Base-by-base conservation (phyloP, 768 basidiomycete species). In the Lactifluus pinguis region DNA sequence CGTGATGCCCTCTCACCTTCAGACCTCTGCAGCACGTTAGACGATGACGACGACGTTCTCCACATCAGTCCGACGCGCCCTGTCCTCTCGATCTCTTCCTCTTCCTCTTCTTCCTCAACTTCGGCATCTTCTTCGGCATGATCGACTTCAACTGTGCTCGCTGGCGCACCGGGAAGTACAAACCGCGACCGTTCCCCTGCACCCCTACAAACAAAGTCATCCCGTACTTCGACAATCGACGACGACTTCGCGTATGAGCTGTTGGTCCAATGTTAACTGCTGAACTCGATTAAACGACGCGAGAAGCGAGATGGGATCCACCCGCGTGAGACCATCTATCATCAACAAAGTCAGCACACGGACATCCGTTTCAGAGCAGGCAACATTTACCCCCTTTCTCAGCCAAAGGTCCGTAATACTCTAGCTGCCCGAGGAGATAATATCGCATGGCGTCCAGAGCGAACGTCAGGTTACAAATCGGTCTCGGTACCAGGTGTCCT, bases 321-420 rank as follows among this genome's bases (percentile, higher is more conserved):
- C 10, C 94, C 94, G 59, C 80, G 76, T 4, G 81, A 77, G 71
- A 95, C 92, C 94, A 98, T 95, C 93, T 95, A 67, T 21, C 21
- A 8, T 41, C 49, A 65, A 21, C 50, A 1, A 25, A 44, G 39
- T 65, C 41, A 65, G 47, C 34, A 64, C 19, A 13, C 36, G n/a
- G 2, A n/a, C 30, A 45, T 45, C 25, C 25, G 60, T 55, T 34
- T 57, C 42, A 19, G 58, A 34, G 15, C 30, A 25, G 17, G 50
- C 32, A 34, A 34, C 13, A 45, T 6, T 55, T 57, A 90, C 92
- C 75, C 83, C 77, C 73, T 85, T 80, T 55, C 92, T 80, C 39
- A 98, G 76, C 74, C 80, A 95, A 65, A 88, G 79, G 71, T 98
- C 94, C 69, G 85, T 95, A 98, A 72, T 92, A 97, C 73, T 95